These are phyloP conservation scores for Moesziomyces aphidis DNA, from an alignment of 1,284 basidiomycete genomes.

Conservation along the genomic window DNA sequence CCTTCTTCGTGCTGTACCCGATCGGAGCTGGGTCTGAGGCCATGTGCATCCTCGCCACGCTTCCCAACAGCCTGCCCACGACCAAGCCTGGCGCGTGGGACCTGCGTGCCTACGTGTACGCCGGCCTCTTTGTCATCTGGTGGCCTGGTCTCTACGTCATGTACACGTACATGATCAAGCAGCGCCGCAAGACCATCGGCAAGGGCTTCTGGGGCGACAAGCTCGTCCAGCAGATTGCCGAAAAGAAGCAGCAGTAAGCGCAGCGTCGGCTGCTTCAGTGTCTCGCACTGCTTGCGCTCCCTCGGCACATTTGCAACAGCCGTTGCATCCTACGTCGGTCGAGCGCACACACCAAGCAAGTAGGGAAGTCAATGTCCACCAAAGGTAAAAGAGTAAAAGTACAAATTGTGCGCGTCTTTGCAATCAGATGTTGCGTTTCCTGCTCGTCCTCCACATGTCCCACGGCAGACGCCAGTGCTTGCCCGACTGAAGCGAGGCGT, in stretches of 20 bases:
- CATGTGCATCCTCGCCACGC: constrained; percentile 81
- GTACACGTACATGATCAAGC: constrained; percentile 89
- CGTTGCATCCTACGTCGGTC: neutral
- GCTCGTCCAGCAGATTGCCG: constrained; percentile 29
- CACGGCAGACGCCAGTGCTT: constrained; percentile 88
- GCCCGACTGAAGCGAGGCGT: constrained; percentile 74
- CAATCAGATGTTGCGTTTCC: constrained; percentile 68
- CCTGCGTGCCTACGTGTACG: constrained; percentile 69
- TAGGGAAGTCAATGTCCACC: constrained; percentile 1
- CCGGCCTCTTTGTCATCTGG: constrained; percentile 82
- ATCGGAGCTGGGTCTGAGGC: constrained; percentile 92
- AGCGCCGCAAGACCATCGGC: constrained; percentile 81
- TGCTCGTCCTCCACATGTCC: constrained; percentile 80
- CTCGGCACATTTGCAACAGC: neutral
- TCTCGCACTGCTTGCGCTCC: neutral
- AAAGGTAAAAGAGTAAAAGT: neutral
- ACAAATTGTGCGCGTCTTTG: neutral
- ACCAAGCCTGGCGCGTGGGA: constrained; percentile 43
- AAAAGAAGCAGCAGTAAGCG: constrained; percentile 58
- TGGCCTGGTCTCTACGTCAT: constrained; percentile 90
- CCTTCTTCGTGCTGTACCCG: constrained; percentile 92
- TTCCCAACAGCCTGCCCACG: constrained; percentile 71
- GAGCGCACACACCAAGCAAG: neutral
- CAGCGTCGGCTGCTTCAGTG: neutral
- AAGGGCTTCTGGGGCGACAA: constrained; percentile 65